Conservation (phyloP, 495 filamentous ascomycete species). For the Melanomma pulvis-pyrius region DNA sequence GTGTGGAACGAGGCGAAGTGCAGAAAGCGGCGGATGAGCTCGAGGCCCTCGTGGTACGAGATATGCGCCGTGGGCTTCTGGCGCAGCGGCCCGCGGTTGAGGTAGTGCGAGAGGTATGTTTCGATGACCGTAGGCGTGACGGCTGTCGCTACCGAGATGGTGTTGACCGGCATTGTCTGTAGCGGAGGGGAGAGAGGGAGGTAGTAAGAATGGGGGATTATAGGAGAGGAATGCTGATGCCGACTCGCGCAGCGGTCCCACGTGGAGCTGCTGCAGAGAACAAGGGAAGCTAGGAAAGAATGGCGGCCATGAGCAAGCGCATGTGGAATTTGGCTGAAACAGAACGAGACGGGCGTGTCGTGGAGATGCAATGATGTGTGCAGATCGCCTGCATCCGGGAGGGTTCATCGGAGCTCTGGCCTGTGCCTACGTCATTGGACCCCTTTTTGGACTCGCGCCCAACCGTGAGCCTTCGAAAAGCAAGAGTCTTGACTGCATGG, state of each 20-base stretch:
- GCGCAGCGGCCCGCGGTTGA: conserved; percentile 72
- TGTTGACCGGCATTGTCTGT: conserved; percentile 65
- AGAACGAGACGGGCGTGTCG: not conserved
- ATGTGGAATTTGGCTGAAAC: not conserved
- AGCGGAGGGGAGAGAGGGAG: not conserved
- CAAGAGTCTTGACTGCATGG: too few relatives aligned
- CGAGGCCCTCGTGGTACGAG: conserved; percentile 92
- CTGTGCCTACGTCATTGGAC: too few relatives aligned
- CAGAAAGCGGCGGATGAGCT: conserved; percentile 83
- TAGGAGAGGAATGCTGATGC: not conserved
- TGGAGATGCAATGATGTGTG: not conserved
- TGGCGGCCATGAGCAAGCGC: not conserved
- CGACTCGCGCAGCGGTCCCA: not conserved
- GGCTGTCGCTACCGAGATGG: conserved; percentile 69
- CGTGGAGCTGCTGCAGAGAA: not conserved
- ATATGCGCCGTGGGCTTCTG: conserved; percentile 83
- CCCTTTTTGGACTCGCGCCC: too few relatives aligned
- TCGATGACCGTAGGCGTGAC: conserved; percentile 78
- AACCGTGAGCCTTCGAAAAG: too few relatives aligned
- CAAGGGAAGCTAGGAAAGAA: not conserved
- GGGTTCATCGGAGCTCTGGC: too few relatives aligned
- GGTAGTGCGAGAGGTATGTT: conserved; percentile 79
- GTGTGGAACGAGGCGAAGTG: conserved; percentile 79
- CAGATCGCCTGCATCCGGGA: too few relatives aligned
- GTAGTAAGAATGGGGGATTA: not conserved